Conservation (phyloP, 164 flowering plant species). For the Tetrastigma voinierianum region DNA sequence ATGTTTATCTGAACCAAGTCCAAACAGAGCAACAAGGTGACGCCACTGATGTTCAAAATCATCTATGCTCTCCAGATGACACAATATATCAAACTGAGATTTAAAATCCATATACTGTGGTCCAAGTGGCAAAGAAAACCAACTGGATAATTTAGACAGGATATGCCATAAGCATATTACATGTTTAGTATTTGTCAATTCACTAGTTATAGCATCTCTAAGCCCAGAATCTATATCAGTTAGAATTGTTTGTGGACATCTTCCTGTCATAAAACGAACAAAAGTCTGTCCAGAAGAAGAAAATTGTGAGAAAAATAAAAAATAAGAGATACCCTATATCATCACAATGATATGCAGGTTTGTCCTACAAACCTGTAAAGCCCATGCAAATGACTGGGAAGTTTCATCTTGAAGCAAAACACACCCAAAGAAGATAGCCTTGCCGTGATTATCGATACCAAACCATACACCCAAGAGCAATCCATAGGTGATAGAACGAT, state of each 20-base stretch:
- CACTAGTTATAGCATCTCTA: constrained; percentile 43
- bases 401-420: constrained; percentile 34
- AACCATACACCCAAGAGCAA: constrained; percentile 37
- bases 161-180: constrained; percentile 44
- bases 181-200: constrained; percentile 54
- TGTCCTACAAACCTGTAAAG: constrained; percentile 37
- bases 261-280: constrained; percentile 34
- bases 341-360: constrained; percentile 19
- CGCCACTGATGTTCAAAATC: constrained; percentile 61
- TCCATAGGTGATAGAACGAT: constrained; percentile 33
- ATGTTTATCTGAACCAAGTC: constrained; percentile 55
- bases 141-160: constrained; percentile 47
- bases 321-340: constrained; percentile 1
- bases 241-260: constrained; percentile 33
- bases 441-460: constrained; percentile 37
- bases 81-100: constrained; percentile 45
- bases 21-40: constrained; percentile 45
- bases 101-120: constrained; percentile 44
- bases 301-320: constrained; percentile 13
- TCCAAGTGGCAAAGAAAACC: constrained; percentile 53
- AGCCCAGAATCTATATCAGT: constrained; percentile 35
- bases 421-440: constrained; percentile 34
- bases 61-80: constrained; percentile 38
- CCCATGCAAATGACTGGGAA: constrained; percentile 30
- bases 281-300: constrained; percentile 32